phyloP scores from a whole-genome alignment of 306 rosid species.

The Ceratonia siliqua region DNA sequence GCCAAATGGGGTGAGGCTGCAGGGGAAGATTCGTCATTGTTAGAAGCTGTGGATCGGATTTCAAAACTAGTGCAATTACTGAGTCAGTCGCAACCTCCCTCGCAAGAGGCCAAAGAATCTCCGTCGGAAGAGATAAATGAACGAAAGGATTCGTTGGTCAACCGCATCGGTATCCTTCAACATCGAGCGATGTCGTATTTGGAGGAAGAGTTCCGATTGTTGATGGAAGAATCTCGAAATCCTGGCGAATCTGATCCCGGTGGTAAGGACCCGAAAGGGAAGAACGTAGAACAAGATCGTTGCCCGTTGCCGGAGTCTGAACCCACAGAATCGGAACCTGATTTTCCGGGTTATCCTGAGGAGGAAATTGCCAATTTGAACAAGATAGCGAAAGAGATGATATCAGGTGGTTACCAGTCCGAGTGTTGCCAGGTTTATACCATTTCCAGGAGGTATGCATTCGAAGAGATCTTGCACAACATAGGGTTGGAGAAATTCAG shows the following conservation, averaged over 20 bases:
- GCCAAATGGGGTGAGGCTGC: conserved; percentile 41
- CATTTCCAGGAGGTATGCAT: conserved; percentile 41
- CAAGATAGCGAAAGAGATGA: conserved; percentile 47
- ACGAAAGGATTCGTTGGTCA: conserved; percentile 36
- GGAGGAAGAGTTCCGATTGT: conserved; percentile 65
- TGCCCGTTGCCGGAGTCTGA: conserved; percentile 28
- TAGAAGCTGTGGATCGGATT: conserved; percentile 49
- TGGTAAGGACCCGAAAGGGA: conserved; percentile 35
- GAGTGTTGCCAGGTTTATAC: conserved; percentile 60
- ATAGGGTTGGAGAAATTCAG: conserved; percentile 54
- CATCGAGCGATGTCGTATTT: conserved; percentile 58
- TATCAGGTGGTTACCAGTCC: conserved; percentile 41
- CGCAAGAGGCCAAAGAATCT: conserved; percentile 37
- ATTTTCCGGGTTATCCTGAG: conserved; percentile 49
- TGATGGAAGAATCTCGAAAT: conserved; percentile 54
- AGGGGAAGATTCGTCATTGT: conserved; percentile 46
- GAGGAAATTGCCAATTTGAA: conserved; percentile 42
- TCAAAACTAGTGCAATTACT: conserved; percentile 40
- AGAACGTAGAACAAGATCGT: conserved; percentile 33
- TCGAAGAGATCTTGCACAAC: conserved; percentile 44
- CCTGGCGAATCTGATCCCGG: conserved; percentile 31
- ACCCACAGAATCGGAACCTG: neutral
- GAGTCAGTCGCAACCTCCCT: conserved; percentile 11
- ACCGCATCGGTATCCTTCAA: conserved; percentile 51
- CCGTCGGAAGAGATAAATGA: conserved; percentile 24